Base-by-base conservation (phyloP, 2,329 filamentous ascomycete genomes). In the Colletotrichum sp. region DNA sequence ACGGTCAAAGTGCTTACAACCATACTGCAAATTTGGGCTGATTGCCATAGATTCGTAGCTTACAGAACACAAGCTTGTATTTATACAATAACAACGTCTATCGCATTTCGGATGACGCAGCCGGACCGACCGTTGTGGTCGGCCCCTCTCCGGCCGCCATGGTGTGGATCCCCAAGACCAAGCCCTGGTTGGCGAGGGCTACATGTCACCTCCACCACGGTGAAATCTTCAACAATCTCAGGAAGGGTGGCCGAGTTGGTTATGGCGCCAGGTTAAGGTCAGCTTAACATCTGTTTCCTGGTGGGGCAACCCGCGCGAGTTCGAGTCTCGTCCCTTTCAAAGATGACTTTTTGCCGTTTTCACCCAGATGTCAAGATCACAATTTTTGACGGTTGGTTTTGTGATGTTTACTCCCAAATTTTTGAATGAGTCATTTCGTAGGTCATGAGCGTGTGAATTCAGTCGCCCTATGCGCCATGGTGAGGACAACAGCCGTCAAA, bases 191-290 rank as follows among this genome's bases (percentile, higher is more conserved):
- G 14, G 55, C 26, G 34, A 57, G 48, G 55, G 57, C 52, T 36
- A 30, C 71, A 73, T 59, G 0, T 4, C 2, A 39, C 34, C 39
- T 57, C 64, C 34, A 63, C 71, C 39, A n/a, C 3, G 4, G 1
- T 3, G 1, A 4, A 24, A 16, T 1, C 0, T 0, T 16, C 68
- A 70, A 28, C 36, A 36, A 65, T 4, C 13, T 71, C 39, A 24
- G 74, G 74, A 76, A 76, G 74, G 74, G 74, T 76, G 74, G 74
- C 74, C 74, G 74, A 76, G 74, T 76, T 76, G 74, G 74, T 76
- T 76, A 74, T 76, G 74, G 74, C 74, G 74, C 74, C 74, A 76
- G 74, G 74, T 76, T 76, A 76, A 76, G 74, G 74, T 76, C 70
- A 74, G 74, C 74, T 76, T 69, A 76, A 76, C 74, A 74, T 76